Evolutionary conservation across 2,329 filamentous ascomycete genomes (phyloP), one percentile per base, ranked within the genome.

Genomic region (Penicillium frequentans): DNA sequence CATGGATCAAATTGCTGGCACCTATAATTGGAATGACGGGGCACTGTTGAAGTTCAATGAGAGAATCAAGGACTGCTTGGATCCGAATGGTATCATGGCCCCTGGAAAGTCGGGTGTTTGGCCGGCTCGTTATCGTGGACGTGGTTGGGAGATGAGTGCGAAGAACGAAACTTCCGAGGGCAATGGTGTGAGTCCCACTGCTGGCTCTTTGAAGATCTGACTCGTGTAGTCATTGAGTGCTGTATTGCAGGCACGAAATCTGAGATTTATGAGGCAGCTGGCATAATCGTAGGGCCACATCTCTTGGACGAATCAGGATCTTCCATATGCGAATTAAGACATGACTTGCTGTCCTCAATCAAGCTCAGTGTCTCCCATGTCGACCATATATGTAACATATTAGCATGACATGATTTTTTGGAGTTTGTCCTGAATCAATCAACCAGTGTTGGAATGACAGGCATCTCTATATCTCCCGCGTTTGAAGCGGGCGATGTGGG

Each of bases 1-100:
- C 29, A 64, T 63, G 62, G 64, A 64, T 59, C 55, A 61, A 19
- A 59, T 64, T 44, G 60, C 60, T 16, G 52, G 45, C 4, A 57
- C 55, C 9, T 60, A 62, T 44, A 48, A 60, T 13, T 62, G 46
- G 52, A 58, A 58, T 23, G 52, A 60, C 27, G 45, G 45, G 33
- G 55, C 58, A 1, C 45, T 60, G 11, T 42, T 56, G 49, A 52
- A 52, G 21, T 60, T 62, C 37, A 56, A 60, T 35, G 52, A 60
- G 44, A 54, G n/a, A 16, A 53, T 62, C 13, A 62, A 62, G 48
- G 54, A 62, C 21, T 48, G 43, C 5, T 29, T 62, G 26, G 60
- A 63, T 54, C 61, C 61, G 1, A 59, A 59, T 49, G 61, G 61
- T 2, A 63, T 63, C 10, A 50, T 63, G 54, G 54, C 58, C 13